Evolutionary conservation across 2,329 filamentous ascomycete genomes (phyloP).

Genomic region (Talaromyces sp.): DNA sequence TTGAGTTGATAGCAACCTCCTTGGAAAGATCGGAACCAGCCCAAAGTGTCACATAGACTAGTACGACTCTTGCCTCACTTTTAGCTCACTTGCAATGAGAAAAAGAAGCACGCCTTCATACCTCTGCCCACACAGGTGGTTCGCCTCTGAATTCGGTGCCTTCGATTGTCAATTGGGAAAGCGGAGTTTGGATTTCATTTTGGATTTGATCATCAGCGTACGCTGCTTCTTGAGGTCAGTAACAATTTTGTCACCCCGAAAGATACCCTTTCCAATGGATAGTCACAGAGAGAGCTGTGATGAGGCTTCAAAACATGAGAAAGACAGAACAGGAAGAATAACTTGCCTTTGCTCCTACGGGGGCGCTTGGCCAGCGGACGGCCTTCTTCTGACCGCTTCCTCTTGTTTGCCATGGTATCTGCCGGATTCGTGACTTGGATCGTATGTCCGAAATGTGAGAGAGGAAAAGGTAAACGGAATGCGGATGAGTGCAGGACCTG

Average conservation of each 20-base stretch:
- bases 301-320: background rate
- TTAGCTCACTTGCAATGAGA: background rate
- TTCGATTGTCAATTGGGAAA: background rate
- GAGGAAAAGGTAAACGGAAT: no score
- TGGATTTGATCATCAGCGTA: background rate
- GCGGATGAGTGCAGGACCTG: no score
- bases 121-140: slow-evolving; percentile 54
- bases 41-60: slow-evolving; percentile 58
- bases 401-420: background rate
- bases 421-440: background rate
- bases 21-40: slow-evolving; percentile 59
- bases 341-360: background rate
- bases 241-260: background rate
- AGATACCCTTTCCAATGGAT: background rate
- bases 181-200: background rate
- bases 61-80: slow-evolving; percentile 41
- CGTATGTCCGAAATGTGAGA: no score
- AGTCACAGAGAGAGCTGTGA: background rate
- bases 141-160: slow-evolving; percentile 17
- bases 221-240: background rate
- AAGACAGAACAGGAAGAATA: background rate
- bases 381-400: background rate
- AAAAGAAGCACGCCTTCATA: slow-evolving; percentile 8
- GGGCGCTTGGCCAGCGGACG: background rate
- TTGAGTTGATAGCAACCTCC: slow-evolving; percentile 52